Percentiles rank a stretch among this genome's conserved stretches.
Conservation (phyloP, 228 moss, liverwort and hornwort genomes). For the Sphagnum magellanicum region DNA sequence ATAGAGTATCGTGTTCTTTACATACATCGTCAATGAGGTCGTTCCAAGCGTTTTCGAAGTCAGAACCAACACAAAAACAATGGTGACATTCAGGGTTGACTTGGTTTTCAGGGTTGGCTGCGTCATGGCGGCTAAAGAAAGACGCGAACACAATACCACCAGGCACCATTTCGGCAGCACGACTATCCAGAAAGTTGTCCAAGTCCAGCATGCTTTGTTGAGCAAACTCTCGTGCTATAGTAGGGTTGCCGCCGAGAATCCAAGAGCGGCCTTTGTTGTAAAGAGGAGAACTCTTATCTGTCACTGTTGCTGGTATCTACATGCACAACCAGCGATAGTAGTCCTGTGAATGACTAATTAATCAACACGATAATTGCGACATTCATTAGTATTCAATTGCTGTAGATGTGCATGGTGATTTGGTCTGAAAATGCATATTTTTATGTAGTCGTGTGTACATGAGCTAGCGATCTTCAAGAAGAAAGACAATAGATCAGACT, state of each 20-base stretch:
- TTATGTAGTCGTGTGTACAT: too few relatives aligned
- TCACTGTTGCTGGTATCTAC: slow-evolving; percentile 24
- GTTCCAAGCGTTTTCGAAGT: slow-evolving; percentile 32
- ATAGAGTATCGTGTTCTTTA: too few relatives aligned
- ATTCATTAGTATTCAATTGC: too few relatives aligned
- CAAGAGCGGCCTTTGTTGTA: slow-evolving; percentile 33
- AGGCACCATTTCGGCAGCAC: slow-evolving; percentile 19
- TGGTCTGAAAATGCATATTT: too few relatives aligned
- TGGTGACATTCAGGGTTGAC: slow-evolving; percentile 24
- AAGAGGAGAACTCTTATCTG: slow-evolving; percentile 20
- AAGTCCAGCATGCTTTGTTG: slow-evolving; percentile 30
- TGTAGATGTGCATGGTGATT: too few relatives aligned
- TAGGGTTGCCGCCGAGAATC: slow-evolving; percentile 31
- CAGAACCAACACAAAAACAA: slow-evolving; percentile 22
- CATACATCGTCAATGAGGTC: slow-evolving; percentile 34
- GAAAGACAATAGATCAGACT: too few relatives aligned
- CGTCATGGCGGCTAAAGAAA: slow-evolving; percentile 15
- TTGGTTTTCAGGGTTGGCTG: slow-evolving; percentile 30
- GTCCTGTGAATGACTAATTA: too few relatives aligned
- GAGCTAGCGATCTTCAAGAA: too few relatives aligned
- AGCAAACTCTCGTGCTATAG: slow-evolving; percentile 22
- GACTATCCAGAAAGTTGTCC: slow-evolving; percentile 21
- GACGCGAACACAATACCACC: slow-evolving; percentile 25
- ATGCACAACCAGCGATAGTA: too few relatives aligned
- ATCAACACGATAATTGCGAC: too few relatives aligned